Conservation (phyloP, 257 asterid genomes). For the Plantago ovata region DNA sequence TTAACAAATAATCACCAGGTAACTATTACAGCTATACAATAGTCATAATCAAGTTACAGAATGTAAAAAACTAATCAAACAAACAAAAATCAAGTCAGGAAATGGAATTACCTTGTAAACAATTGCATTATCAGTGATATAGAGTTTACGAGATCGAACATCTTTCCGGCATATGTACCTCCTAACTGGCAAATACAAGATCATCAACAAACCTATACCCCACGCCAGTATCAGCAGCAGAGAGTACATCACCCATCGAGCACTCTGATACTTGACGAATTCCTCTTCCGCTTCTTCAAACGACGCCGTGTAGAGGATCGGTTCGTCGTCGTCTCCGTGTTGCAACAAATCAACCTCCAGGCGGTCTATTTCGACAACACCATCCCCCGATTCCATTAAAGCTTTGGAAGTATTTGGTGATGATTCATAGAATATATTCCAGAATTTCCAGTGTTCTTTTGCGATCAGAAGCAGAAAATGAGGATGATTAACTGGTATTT, state of each 20-base stretch:
- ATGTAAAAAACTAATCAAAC: neutral
- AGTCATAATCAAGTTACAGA: neutral
- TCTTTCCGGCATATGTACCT: slow-evolving; percentile 51
- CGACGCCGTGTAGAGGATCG: slow-evolving; percentile 55
- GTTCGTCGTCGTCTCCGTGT: slow-evolving; percentile 33
- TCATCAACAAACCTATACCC: slow-evolving; percentile 79
- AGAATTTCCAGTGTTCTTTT: too few species aligned
- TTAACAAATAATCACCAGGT: too few species aligned
- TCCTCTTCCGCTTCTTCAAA: slow-evolving; percentile 55
- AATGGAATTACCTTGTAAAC: slow-evolving; percentile 49
- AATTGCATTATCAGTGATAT: slow-evolving; percentile 51
- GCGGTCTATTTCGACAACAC: slow-evolving; percentile 42
- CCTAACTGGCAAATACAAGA: slow-evolving; percentile 65
- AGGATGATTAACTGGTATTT: too few species aligned
- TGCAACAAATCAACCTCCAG: slow-evolving; percentile 54
- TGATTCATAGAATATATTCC: too few species aligned
- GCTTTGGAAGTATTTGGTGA: neutral
- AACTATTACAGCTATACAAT: neutral
- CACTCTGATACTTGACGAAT: slow-evolving; percentile 56
- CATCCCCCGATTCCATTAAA: slow-evolving; percentile 39
- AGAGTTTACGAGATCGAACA: slow-evolving; percentile 62
- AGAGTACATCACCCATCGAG: slow-evolving; percentile 58
- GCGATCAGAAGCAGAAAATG: too few species aligned
- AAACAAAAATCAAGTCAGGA: neutral
- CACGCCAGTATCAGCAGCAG: slow-evolving; percentile 54